Evolutionary conservation across 2,329 filamentous ascomycete genomes (phyloP), one percentile per base, ranked within the genome.

Genomic region (Aspergillus texensis): DNA sequence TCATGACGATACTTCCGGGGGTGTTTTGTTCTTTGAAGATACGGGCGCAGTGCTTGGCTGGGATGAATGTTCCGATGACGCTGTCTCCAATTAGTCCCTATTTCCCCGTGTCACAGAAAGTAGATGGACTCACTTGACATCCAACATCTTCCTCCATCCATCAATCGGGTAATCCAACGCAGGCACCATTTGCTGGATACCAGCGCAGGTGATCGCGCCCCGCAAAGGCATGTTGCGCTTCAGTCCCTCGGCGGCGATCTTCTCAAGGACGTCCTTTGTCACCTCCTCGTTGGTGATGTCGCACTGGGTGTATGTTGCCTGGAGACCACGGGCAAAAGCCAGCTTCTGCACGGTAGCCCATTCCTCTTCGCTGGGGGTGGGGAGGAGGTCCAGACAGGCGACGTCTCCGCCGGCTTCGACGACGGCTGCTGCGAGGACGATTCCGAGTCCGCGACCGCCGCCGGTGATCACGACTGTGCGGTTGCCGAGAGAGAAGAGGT

Each of bases 1-100:
- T 89, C 71, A 91, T 77, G 16, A 87, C 86, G 64, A 91, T 85
- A 72, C 86, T 90, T 0, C 89, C 88, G 6, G 81, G 79, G 30
- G 79, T 74, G 9, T 79, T 76, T 32, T 86, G 81, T 57, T 84
- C 83, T 26, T 88, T 80, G 85, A 91, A 88, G 75, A 75, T 71
- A 11, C 68, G 68, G 1, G 75, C 75, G 16, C 70, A 72, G 30
- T 71, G 68, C 66, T 77, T 76, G 2, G 75, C 75, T 5, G 74
- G 70, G 46, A 78, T 71, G 41, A 78, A 78, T 0, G 74, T 75
- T n/a, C 76, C 76, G 16, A 74, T 73, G 1, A 79, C 76, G 60
- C 70, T 73, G 48, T 72, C 26, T 28, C 26, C 26, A 28, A 28
- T 28, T 8, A 28, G 26, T 28, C 26, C 26, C 26, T 28, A 28